Percentiles rank a stretch among this genome's conserved stretches.
These are phyloP conservation scores for California macrophylla DNA, from an alignment of 441 rosid species.

Conservation along the genomic window DNA sequence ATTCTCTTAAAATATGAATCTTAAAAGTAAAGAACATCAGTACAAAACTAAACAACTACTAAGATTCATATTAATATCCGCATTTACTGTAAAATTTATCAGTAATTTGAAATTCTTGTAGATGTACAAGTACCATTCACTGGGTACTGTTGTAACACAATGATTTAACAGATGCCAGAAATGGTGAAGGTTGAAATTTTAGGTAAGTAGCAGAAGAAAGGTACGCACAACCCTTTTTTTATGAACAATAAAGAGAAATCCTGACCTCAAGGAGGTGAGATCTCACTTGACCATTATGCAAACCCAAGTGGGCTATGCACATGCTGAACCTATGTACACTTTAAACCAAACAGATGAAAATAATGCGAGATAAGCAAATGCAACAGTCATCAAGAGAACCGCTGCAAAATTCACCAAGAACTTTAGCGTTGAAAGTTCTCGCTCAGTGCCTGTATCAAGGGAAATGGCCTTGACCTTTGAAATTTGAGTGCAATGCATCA, in stretches of 20 bases:
- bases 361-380: constrained; percentile 55
- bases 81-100: neutral
- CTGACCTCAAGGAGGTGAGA: too few species aligned
- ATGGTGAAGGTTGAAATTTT: constrained; percentile 42
- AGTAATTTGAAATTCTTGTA: constrained; percentile 18
- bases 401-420: constrained; percentile 42
- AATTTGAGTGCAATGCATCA: constrained; percentile 52
- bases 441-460: constrained; percentile 44
- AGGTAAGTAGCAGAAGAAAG: constrained; percentile 48
- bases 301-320: too few species aligned
- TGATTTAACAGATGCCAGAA: constrained; percentile 24
- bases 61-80: neutral
- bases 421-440: constrained; percentile 48
- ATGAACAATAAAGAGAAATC: too few species aligned
- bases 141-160: constrained; percentile 23
- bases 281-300: too few species aligned
- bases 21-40: too few species aligned
- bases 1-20: too few species aligned
- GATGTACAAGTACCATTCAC: constrained; percentile 19
- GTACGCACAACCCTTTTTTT: too few species aligned
- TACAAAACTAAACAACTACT: neutral
- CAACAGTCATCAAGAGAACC: constrained; percentile 46
- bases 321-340: constrained; percentile 53
- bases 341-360: constrained; percentile 49
- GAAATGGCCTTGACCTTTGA: constrained; percentile 53